Evolutionary conservation across 345 rosid genomes (phyloP).

Genomic region (Tarenaya hassleriana): DNA sequence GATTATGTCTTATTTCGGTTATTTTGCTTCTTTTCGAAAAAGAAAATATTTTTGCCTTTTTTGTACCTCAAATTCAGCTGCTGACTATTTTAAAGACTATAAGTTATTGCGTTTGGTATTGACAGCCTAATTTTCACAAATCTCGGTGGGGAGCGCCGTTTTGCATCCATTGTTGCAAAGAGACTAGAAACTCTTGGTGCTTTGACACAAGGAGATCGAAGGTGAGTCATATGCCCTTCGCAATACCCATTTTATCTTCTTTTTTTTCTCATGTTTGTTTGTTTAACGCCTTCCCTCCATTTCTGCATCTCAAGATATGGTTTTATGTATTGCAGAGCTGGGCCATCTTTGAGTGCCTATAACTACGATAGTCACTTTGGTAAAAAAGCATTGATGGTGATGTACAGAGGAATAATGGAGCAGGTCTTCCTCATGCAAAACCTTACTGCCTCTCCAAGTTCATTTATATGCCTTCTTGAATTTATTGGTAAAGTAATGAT

Average conservation of each 20-base stretch:
- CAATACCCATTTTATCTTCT: constrained; percentile 14
- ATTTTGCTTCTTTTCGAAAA: constrained; percentile 7
- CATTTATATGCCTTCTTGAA: constrained; percentile 13
- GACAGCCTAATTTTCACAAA: constrained; percentile 78
- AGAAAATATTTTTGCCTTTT: constrained; percentile 6
- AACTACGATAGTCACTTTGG: constrained; percentile 93
- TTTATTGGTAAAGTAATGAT: constrained; percentile 9
- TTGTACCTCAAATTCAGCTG: constrained; percentile 7
- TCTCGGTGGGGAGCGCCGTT: constrained; percentile 98
- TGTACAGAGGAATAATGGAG: constrained; percentile 98
- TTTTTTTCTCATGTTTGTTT: constrained; percentile 8
- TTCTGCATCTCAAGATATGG: constrained; percentile 21
- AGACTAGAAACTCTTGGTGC: constrained; percentile 97
- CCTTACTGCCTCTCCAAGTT: constrained; percentile 5
- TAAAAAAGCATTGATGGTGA: constrained; percentile 81
- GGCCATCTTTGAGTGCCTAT: constrained; percentile 88
- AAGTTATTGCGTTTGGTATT: constrained; percentile 20
- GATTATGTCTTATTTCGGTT: constrained; percentile 20
- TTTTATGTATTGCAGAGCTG: constrained; percentile 64
- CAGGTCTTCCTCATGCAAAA: constrained; percentile 39
- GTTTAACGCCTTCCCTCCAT: constrained; percentile 3
- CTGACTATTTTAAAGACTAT: constrained; percentile 16
- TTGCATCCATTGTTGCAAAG: constrained; percentile 99
- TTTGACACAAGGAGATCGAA: constrained; percentile 95
- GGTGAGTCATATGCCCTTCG: constrained; percentile 40